Percentiles rank a stretch among this genome's conserved stretches.
Conservation (phyloP, 2,329 filamentous ascomycete species). For the Beauveria medogensis region DNA sequence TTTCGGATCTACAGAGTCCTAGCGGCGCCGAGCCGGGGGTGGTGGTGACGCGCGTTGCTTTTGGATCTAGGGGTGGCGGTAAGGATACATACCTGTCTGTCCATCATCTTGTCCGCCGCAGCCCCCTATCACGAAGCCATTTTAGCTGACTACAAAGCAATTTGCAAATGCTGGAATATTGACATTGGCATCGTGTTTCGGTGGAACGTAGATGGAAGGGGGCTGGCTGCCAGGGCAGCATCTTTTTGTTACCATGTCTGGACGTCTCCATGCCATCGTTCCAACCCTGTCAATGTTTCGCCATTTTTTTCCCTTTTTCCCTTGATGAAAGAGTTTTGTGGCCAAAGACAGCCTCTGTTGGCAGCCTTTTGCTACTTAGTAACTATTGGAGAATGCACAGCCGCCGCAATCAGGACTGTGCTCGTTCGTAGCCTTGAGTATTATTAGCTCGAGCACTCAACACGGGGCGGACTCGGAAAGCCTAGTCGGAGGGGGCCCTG, state of each 20-base stretch:
- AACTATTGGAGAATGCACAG: neutral
- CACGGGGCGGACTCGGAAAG: neutral
- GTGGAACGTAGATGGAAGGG: neutral
- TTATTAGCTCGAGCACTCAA: too few relatives aligned
- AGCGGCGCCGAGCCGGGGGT: neutral
- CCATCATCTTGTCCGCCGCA: neutral
- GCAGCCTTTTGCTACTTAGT: too few relatives aligned
- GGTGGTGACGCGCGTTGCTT: neutral
- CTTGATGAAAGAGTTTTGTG: too few relatives aligned
- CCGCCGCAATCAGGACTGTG: neutral
- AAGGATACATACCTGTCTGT: neutral
- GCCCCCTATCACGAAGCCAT: neutral
- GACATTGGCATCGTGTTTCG: neutral
- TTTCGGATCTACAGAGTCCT: neutral
- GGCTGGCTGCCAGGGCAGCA: neutral
- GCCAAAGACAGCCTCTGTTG: too few relatives aligned
- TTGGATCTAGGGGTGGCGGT: neutral
- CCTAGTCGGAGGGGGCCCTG: neutral
- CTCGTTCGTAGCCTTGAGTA: too few relatives aligned
- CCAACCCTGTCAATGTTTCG: neutral
- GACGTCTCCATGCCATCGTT: neutral
- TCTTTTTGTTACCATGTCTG: neutral
- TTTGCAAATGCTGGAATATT: neutral
- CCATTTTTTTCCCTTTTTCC: too few relatives aligned
- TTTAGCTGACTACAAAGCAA: neutral